Evolutionary conservation across 1,284 basidiomycete species (phyloP).

Genomic region (Malassezia dermatis): DNA sequence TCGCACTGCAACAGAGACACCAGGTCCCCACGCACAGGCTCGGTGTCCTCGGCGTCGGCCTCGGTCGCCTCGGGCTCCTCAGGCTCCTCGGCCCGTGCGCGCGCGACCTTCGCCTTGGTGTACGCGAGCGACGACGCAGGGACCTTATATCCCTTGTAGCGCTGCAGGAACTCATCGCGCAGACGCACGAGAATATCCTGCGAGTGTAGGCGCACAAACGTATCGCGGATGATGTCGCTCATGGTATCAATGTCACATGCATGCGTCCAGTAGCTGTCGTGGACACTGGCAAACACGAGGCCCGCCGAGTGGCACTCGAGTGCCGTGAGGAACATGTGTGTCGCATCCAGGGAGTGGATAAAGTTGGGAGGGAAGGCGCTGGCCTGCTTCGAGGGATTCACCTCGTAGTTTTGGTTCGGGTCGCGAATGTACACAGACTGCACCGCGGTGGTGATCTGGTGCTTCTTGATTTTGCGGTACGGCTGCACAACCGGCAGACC

Average conservation of each 20-base stretch:
- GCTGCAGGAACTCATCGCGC: constrained; percentile 49
- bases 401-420: constrained; percentile 67
- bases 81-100: background rate
- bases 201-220: constrained; percentile 83
- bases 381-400: constrained; percentile 77
- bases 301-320: constrained; percentile 56
- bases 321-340: constrained; percentile 98
- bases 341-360: constrained; percentile 92
- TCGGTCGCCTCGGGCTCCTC: constrained; percentile 13
- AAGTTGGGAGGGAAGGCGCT: constrained; percentile 98
- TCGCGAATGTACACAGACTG: constrained; percentile 91
- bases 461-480: constrained; percentile 73
- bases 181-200: constrained; percentile 63
- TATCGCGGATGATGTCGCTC: constrained; percentile 79
- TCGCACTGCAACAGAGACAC: background rate
- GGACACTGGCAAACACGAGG: constrained; percentile 81
- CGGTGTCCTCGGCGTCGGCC: constrained; percentile 9
- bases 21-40: background rate
- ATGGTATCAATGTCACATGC: constrained; percentile 77
- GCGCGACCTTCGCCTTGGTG: background rate
- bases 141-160: constrained; percentile 34
- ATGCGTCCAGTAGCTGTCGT: constrained; percentile 99
- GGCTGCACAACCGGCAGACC: constrained; percentile 93
- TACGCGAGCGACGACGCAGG: constrained; percentile 23
- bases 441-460: constrained; percentile 62